Evolutionary conservation across 345 rosid genomes (phyloP).

Genomic region (Rhodomyrtus tomentosa): DNA sequence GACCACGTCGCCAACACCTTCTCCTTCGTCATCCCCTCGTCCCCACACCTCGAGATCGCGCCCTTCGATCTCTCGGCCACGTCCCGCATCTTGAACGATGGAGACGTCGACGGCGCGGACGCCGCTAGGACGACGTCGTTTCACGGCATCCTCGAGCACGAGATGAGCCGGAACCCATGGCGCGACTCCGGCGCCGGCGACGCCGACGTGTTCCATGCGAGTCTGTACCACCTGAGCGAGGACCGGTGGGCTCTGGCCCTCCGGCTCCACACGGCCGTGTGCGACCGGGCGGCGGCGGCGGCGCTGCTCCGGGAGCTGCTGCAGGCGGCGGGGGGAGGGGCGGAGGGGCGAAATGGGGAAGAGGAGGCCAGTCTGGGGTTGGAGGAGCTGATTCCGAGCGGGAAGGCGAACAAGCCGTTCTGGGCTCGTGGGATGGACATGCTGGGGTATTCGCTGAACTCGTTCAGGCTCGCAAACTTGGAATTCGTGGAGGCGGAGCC

Average conservation of each 20-base stretch:
- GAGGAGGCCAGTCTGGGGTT: constrained; percentile 36
- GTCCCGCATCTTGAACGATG: constrained; percentile 16
- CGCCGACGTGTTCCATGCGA: constrained; percentile 29
- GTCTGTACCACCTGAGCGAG: constrained; percentile 37
- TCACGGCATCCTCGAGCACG: constrained; percentile 59
- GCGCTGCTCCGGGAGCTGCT: constrained; percentile 41
- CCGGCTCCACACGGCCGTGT: constrained; percentile 53
- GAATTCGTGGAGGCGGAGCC: constrained; percentile 34
- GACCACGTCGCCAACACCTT: constrained; percentile 32
- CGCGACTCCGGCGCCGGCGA: constrained; percentile 7
- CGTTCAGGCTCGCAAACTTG: constrained; percentile 55
- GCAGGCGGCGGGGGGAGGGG: constrained; percentile 10
- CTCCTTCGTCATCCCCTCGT: constrained; percentile 42
- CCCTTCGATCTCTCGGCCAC: constrained; percentile 43
- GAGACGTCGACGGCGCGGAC: background rate
- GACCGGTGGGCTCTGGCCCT: constrained; percentile 32
- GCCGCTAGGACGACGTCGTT: constrained; percentile 3
- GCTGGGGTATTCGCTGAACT: constrained; percentile 81
- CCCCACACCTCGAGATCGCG: constrained; percentile 30
- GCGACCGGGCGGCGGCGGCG: constrained; percentile 69
- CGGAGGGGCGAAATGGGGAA: constrained; percentile 1
- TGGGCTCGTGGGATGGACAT: constrained; percentile 90
- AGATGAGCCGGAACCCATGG: constrained; percentile 60
- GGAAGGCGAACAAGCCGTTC: constrained; percentile 58
- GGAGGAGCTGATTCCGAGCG: constrained; percentile 65